Base-by-base conservation (phyloP, 2,329 filamentous ascomycete genomes). In the Fusarium sp. region DNA sequence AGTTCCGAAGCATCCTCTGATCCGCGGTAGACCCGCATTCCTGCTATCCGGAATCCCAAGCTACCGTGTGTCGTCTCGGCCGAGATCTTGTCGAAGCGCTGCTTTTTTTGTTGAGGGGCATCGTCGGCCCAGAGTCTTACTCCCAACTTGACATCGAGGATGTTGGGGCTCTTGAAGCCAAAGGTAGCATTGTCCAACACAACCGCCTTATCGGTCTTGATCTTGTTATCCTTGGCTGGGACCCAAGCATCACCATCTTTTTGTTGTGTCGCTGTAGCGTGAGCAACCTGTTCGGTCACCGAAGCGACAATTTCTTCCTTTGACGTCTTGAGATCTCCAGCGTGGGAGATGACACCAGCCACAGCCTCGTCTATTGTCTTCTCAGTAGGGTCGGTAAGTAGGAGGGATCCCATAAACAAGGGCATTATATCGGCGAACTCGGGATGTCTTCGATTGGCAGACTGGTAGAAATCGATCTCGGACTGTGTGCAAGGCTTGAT, bases 131-230 rank as follows among this genome's bases (percentile, higher is more conserved):
- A 98, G 11, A 99, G 85, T 38, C 94, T 89, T 56, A 91, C 88
- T 48, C 96, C 96, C 26, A 99, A 90, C 84, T 99, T 99, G 74
- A 97, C 90, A 80, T 99, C 96, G 66, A 99, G 86, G 13, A 99
- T 94, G 77, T 98, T 98, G 12, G 96, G 94, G 66, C 90, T 89
- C 78, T 89, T 90, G 85, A 95, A 98, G 2, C 94, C 94, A 73
- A 90, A 88, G 1, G 94, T 91, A 12, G 94, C 89, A 80, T 98
- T 98, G 80, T 95, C 93, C 35, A 98, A 86, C 18, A 97, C 95
- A 24, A 98, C 91, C 5, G 94, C 93, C 62, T 90, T 87, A 63
- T 95, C 91, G 1, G 95, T 98, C 31, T 90, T 87, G 69, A 98
- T 95, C 78, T 85, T 88, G 62, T 85, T 85, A 51, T 82, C 85